These are phyloP conservation scores for Botrytis squamosa DNA, from an alignment of 2,329 filamentous ascomycete genomes.

Conservation along the genomic window DNA sequence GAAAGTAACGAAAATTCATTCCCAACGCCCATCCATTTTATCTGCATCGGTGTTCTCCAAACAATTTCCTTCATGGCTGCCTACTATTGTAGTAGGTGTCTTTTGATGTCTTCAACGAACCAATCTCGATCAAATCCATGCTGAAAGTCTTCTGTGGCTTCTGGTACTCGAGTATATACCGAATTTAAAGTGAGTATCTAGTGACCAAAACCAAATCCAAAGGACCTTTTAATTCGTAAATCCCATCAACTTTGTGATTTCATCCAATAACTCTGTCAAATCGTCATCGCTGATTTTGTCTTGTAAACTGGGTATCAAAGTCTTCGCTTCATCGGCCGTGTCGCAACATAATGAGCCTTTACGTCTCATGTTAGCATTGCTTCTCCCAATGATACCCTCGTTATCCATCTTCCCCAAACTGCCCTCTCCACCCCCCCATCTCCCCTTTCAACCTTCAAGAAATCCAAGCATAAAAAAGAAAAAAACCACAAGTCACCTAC, in stretches of 20 bases:
- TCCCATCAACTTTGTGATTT: constrained; percentile 74
- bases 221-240: constrained; percentile 27
- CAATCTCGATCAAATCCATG: neutral
- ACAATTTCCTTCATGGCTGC: neutral
- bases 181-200: neutral
- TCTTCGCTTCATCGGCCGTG: constrained; percentile 92
- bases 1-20: neutral
- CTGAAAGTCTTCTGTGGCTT: neutral
- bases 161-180: neutral
- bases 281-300: constrained; percentile 91
- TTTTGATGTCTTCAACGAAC: neutral
- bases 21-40: constrained; percentile 10
- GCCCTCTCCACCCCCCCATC: neutral
- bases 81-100: neutral
- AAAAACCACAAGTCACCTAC: constrained; percentile 51
- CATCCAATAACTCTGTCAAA: constrained; percentile 81
- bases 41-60: neutral
- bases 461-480: constrained; percentile 8
- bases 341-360: constrained; percentile 85
- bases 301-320: constrained; percentile 82
- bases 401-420: neutral
- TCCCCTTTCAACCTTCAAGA: constrained; percentile 1
- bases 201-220: neutral
- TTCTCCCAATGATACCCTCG: neutral
- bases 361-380: constrained; percentile 3